Base-by-base conservation (phyloP, 176 grass and related monocot species). In the Otatea glauca region DNA sequence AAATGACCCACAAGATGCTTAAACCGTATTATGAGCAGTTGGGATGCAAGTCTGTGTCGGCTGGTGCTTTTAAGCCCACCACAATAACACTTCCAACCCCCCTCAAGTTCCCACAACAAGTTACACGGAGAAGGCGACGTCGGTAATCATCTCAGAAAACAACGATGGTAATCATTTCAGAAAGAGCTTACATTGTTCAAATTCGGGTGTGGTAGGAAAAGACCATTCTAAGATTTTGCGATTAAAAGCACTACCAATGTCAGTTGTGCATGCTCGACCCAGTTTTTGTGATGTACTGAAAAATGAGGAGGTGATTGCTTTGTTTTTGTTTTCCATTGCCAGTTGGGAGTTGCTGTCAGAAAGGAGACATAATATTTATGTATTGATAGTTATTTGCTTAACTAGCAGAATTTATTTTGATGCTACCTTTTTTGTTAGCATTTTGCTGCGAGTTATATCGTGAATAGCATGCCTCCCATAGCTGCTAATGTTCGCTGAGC, bases 11-110 rank as follows among this genome's bases (percentile, higher is more conserved):
- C 38, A 51, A 47, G 3, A 81, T 47, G 74, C 24, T 99, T 71
- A 96, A 88, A 72, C 89, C 86, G 29, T 99, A 96, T 34, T 94
- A 89, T 86, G 86, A 83, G 15, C 96, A 99, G 75, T 67, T 99
- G 67, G 96, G 96, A 14, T 95, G 96, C 77, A 96, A 92, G 78
- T 27, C 49, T 55, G 51, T 44, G 3, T 45, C 74, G 2, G 1
- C 24, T 39, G 74, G 38, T 74, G 41, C 74, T 77, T 83, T 69
- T 20, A 62, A 83, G 38, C 49, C 23, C 10, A 1, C 18, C 80
- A 4, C 63, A 65, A 72, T 91, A 37, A 93, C 79, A n/a, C 95
- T 97, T 68, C 89, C 83, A 62, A 80, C 85, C 59, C 96, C 93
- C 65, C 83, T 98, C 58, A 53, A 90, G 45, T 90, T 98, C 72